A percentile compares a stretch with the other conserved stretches of the same genome.
phyloP scores from a whole-genome alignment of 768 basidiomycete species.

The Gyrodon lividus region DNA sequence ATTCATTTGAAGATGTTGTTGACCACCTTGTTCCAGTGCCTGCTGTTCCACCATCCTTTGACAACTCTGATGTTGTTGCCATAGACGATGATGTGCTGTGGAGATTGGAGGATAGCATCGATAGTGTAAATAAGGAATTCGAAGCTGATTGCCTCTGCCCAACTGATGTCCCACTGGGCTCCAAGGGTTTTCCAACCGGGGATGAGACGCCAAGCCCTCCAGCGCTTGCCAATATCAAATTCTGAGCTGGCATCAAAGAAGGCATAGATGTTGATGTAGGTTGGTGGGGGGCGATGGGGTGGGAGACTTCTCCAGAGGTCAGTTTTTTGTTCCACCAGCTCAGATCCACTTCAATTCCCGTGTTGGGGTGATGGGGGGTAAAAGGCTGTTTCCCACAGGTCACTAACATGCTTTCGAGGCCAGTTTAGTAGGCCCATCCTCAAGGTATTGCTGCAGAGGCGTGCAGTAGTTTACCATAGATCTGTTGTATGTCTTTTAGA shows the following conservation, averaged over 20 bases:
- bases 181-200: conserved; percentile 34
- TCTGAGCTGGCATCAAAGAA: conserved; percentile 45
- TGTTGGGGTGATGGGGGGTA: conserved; percentile 18
- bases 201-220: conserved; percentile 36
- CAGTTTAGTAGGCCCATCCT: conserved; percentile 40
- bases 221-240: conserved; percentile 28
- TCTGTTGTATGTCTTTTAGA: conserved; percentile 32
- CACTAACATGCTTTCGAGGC: conserved; percentile 36
- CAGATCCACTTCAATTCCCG: conserved; percentile 20
- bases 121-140: not conserved
- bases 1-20: conserved; percentile 13
- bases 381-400: conserved; percentile 24
- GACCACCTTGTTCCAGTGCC: conserved; percentile 6
- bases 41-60: conserved; percentile 8
- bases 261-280: not conserved
- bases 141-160: conserved; percentile 24
- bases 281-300: conserved; percentile 1
- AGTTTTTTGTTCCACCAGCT: conserved; percentile 33
- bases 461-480: conserved; percentile 44
- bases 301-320: not conserved
- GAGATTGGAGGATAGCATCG: not conserved
- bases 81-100: conserved; percentile 3
- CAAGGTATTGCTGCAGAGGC: conserved; percentile 29
- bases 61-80: conserved; percentile 13
- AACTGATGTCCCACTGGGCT: conserved; percentile 40